Base-by-base conservation (phyloP, 331 rosid species). In the Rhamnella rubrinervis region DNA sequence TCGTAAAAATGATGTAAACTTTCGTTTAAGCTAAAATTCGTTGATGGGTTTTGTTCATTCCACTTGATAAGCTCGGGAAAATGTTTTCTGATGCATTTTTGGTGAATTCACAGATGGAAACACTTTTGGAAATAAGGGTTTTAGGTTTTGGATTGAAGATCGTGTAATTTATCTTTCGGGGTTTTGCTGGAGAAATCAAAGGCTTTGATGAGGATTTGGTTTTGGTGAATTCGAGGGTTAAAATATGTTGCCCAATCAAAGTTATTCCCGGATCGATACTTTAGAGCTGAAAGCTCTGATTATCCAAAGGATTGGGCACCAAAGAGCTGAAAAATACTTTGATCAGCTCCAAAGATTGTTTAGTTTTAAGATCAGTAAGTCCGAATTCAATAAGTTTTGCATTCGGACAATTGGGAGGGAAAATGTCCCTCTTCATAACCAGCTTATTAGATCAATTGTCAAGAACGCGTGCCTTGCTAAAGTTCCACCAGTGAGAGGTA, bases 371-470 rank as follows among this genome's bases (percentile, higher is more conserved):
- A 85, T 85, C n/a, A 83, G 71, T 74, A 93, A 93, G 75, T 58
- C 76, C 13, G 92, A 90, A 58, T 93, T 93, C 46, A 86, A 91
- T 67, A 85, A 70, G 79, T 67, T 79, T 50, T 91, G 96, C 79
- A 68, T 78, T 73, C 70, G 41, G 82, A 83, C 77, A 25, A 74
- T 93, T 66, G 98, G 98, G 61, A 91, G 79, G 61, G 98, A 91
- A 71, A 86, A 88, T 70, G 31, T 85, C 55, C 67, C 88, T 68
- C 91, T 93, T 70, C 98, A 93, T 81, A 93, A 91, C 81, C 85
- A 74, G 68, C 75, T 93, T 77, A 83, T 93, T 6, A 76, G 63
- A 65, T 87, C 95, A 7, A 81, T 93, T 71, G 69, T 91, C 75
- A 87, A 80, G 87, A 93, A 93, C 81, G 89, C 88, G 6, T 78